phyloP scores from a whole-genome alignment of 169 alveolate genomes.

The Cryptosporidium sp. region DNA sequence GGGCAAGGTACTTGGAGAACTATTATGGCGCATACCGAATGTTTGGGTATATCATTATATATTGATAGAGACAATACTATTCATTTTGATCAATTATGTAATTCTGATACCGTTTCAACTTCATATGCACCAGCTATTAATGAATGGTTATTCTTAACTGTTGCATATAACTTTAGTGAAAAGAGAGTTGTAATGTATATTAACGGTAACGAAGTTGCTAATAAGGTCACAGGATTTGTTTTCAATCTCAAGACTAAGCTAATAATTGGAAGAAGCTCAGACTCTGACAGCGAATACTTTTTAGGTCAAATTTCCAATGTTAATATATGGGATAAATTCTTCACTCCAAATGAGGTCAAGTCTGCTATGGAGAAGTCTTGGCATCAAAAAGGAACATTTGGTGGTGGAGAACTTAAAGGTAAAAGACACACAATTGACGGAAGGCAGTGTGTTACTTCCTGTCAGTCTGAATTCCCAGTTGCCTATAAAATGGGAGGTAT shows the following conservation, averaged over 20 bases:
- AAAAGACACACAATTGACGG: constrained; percentile 81
- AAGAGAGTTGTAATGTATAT: constrained; percentile 66
- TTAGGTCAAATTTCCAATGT: constrained; percentile 72
- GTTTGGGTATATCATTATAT: constrained; percentile 70
- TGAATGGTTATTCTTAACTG: constrained; percentile 72
- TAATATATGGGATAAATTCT: constrained; percentile 71
- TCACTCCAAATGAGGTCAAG: constrained; percentile 40
- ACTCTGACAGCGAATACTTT: constrained; percentile 71
- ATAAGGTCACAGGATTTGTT: constrained; percentile 53
- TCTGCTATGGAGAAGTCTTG: constrained; percentile 76
- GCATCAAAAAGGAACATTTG: constrained; percentile 68
- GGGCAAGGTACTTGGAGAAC: constrained; percentile 76
- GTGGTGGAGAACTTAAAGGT: constrained; percentile 76
- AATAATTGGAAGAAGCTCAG: constrained; percentile 69
- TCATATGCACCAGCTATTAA: constrained; percentile 61
- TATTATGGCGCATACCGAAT: constrained; percentile 71
- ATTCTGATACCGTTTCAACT: constrained; percentile 64
- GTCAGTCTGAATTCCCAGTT: constrained; percentile 79
- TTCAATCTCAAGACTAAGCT: constrained; percentile 65
- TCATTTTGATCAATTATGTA: constrained; percentile 72
- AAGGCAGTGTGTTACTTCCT: constrained; percentile 79
- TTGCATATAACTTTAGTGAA: constrained; percentile 61
- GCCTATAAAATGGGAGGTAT: constrained; percentile 66
- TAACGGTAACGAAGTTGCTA: constrained; percentile 72
- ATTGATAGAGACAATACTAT: constrained; percentile 69